Percentiles rank a stretch among this genome's conserved stretches.
Conservation (phyloP, 345 rosid species). For the Abelmoschus esculentus region DNA sequence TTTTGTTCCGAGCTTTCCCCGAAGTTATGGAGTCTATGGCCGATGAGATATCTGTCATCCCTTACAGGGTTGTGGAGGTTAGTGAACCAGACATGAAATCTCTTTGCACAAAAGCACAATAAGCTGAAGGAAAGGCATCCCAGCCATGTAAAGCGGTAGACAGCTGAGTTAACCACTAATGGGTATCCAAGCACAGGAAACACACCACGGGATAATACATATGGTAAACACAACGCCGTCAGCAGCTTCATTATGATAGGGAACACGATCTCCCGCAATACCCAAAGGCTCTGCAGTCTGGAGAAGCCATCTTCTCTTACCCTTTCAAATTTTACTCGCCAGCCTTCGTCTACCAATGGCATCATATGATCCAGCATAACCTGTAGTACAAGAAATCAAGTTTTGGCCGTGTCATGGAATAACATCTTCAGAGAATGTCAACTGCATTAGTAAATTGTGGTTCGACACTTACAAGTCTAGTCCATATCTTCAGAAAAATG, state of each 20-base stretch:
- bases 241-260: conserved; percentile 91
- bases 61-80: conserved; percentile 98
- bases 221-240: conserved; percentile 88
- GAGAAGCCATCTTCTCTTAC: conserved; percentile 97
- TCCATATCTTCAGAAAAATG: conserved; percentile 97
- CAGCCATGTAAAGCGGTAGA: conserved; percentile 93
- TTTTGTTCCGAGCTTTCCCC: conserved; percentile 46
- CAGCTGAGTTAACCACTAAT: conserved; percentile 84
- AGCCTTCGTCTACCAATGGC: conserved; percentile 88
- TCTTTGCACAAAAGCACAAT: conserved; percentile 72
- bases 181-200: conserved; percentile 95
- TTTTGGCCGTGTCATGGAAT: no score
- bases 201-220: conserved; percentile 87
- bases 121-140: conserved; percentile 79
- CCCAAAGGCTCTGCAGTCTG: conserved; percentile 91
- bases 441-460: neutral
- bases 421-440: neutral
- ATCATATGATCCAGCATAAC: conserved; percentile 98
- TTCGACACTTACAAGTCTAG: conserved; percentile 60
- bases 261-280: conserved; percentile 78
- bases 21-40: conserved; percentile 87
- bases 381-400: conserved; percentile 26
- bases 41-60: conserved; percentile 89
- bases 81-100: conserved; percentile 91
- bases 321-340: conserved; percentile 90